These are phyloP conservation scores for Sphagnum contortum DNA, from an alignment of 225 moss, liverwort and hornwort genomes.

Conservation along the genomic window DNA sequence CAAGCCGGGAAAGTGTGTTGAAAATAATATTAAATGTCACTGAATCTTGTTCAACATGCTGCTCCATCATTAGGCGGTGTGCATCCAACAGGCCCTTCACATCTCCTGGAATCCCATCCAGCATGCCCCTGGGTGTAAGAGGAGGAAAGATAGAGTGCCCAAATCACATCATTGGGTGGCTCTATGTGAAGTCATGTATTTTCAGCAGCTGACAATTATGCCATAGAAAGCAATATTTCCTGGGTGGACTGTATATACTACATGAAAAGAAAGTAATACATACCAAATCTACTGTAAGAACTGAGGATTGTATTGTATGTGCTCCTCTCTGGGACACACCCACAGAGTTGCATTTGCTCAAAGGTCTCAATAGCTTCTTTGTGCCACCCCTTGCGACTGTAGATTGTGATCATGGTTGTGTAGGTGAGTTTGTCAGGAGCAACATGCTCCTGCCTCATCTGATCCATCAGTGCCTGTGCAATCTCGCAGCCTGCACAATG, in stretches of 20 bases:
- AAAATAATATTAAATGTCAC: slow-evolving; percentile 83
- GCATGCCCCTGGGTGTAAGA: neutral
- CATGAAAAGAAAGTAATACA: slow-evolving; percentile 2
- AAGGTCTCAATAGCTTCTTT: slow-evolving; percentile 57
- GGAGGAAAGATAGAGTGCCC: too few relatives aligned
- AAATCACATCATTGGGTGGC: too few relatives aligned
- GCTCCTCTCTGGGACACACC: slow-evolving; percentile 59
- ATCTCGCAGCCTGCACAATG: slow-evolving; percentile 37
- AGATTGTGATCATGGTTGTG: slow-evolving; percentile 71
- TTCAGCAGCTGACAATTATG: too few relatives aligned
- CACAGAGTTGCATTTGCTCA: slow-evolving; percentile 57
- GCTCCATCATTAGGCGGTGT: slow-evolving; percentile 55
- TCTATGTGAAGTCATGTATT: too few relatives aligned
- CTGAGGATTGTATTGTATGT: slow-evolving; percentile 74
- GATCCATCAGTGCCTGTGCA: slow-evolving; percentile 59
- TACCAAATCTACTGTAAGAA: slow-evolving; percentile 87
- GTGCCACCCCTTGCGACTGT: slow-evolving; percentile 78
- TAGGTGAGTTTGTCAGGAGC: slow-evolving; percentile 77
- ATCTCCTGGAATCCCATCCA: slow-evolving; percentile 46
- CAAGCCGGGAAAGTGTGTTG: slow-evolving; percentile 61
- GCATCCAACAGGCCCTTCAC: slow-evolving; percentile 68
- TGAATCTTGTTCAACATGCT: slow-evolving; percentile 71
- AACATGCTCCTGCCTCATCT: slow-evolving; percentile 72
- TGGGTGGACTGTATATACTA: too few relatives aligned
- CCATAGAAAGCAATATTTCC: too few relatives aligned